Percentiles rank a stretch among this genome's conserved stretches.
Conservation (phyloP, 1,139 yeast species). For the Nadsonia starkeyi-henricii region DNA sequence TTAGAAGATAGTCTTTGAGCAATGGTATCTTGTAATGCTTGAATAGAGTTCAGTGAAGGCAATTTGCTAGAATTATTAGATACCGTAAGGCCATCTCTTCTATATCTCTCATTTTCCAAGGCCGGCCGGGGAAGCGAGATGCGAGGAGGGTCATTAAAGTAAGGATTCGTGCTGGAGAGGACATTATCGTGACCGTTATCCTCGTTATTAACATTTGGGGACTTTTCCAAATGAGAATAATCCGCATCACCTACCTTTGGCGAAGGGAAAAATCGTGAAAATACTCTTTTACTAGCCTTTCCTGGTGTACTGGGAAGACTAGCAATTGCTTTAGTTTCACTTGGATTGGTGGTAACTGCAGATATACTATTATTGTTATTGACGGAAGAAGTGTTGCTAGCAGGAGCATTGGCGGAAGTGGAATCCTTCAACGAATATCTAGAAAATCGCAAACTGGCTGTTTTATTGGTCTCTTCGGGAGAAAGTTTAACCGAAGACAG, state of each 20-base stretch:
- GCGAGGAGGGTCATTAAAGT: not conserved
- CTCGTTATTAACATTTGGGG: not conserved
- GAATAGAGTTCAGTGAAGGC: not conserved
- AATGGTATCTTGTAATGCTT: not conserved
- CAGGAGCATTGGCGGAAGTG: not conserved
- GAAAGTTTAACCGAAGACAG: not conserved
- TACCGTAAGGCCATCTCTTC: not conserved
- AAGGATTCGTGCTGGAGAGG: not conserved
- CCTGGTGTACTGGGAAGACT: not conserved
- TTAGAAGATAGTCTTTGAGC: not conserved
- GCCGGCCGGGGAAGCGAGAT: not conserved
- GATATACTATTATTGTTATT: too few relatives aligned
- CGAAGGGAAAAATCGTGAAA: slow-evolving; percentile 6
- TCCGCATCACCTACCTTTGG: slow-evolving; percentile 3
- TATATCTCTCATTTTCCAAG: not conserved
- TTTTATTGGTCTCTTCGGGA: not conserved
- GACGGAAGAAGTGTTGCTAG: slow-evolving; percentile 1
- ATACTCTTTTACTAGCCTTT: slow-evolving; percentile 2
- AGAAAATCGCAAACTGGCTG: not conserved
- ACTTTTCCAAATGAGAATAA: not conserved
- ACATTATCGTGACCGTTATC: not conserved
- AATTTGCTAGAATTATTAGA: not conserved
- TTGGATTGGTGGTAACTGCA: not conserved
- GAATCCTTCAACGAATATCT: not conserved
- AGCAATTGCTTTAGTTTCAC: not conserved